Conservation (phyloP, 2,329 filamentous ascomycete species). For the Fusarium abutilonis region DNA sequence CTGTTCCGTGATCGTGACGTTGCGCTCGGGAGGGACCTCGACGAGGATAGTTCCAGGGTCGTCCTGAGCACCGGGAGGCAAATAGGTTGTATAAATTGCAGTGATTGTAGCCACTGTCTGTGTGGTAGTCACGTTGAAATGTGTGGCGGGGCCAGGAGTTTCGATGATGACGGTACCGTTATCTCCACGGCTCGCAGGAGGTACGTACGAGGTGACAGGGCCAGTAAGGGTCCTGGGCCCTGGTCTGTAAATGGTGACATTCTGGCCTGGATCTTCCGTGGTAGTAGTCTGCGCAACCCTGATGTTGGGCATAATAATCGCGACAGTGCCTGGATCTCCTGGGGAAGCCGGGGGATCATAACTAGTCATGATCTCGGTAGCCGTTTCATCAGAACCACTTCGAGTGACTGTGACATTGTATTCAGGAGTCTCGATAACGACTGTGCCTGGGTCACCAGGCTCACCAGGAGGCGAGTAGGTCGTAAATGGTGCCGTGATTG, state of each 20-base stretch:
- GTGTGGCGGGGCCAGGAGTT: slow-evolving; percentile 16
- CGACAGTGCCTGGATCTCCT: slow-evolving; percentile 25
- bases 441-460: neutral
- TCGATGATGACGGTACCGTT: slow-evolving; percentile 30
- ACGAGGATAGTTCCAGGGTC: slow-evolving; percentile 30
- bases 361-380: slow-evolving; percentile 4
- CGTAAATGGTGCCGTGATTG: neutral
- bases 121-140: slow-evolving; percentile 21
- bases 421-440: neutral
- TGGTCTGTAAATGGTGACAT: slow-evolving; percentile 22
- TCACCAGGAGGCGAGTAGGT: neutral
- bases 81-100: slow-evolving; percentile 26
- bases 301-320: slow-evolving; percentile 24
- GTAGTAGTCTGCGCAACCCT: slow-evolving; percentile 2
- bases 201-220: slow-evolving; percentile 22
- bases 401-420: slow-evolving; percentile 12
- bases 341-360: slow-evolving; percentile 19
- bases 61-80: slow-evolving; percentile 8
- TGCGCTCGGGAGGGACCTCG: slow-evolving; percentile 17
- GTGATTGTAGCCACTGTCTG: slow-evolving; percentile 31
- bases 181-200: slow-evolving; percentile 11
- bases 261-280: slow-evolving; percentile 9
- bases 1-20: slow-evolving; percentile 28
- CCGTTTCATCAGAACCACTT: slow-evolving; percentile 7
- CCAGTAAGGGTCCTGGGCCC: slow-evolving; percentile 28